Evolutionary conservation across 352 stramenopile genomes (phyloP).

Genomic region (Globisporangium camurandrum): DNA sequence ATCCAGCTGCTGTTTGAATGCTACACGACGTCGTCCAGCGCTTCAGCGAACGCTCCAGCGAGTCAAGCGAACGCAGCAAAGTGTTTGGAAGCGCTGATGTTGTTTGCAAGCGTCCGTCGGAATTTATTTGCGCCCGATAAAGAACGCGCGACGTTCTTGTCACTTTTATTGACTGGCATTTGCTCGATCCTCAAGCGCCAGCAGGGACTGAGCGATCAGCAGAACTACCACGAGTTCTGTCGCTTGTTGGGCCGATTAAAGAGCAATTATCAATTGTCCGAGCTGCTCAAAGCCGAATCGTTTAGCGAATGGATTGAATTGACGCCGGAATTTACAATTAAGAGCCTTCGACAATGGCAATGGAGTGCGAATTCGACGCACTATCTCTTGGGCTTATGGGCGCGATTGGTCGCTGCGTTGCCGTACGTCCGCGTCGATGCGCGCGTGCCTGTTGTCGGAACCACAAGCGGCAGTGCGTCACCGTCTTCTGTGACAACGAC

Average conservation of each 20-base stretch:
- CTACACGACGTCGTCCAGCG: no score
- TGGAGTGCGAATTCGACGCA: conserved; percentile 93
- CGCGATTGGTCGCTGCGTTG: conserved; percentile 91
- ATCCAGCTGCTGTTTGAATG: conserved; percentile 96
- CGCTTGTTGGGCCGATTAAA: conserved; percentile 95
- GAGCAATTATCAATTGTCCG: conserved; percentile 97
- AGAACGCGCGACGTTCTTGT: conserved; percentile 91
- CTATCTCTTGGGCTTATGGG: conserved; percentile 96
- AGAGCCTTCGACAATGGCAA: conserved; percentile 95
- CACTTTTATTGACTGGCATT: conserved; percentile 91
- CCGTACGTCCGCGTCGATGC: conserved; percentile 91
- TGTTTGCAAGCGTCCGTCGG: conserved; percentile 92
- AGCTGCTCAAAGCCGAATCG: conserved; percentile 94
- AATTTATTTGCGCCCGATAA: conserved; percentile 97
- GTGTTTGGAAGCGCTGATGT: conserved; percentile 95
- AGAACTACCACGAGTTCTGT: conserved; percentile 99
- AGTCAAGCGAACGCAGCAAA: conserved; percentile 91
- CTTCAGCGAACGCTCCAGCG: conserved; percentile 89
- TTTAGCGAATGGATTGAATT: conserved; percentile 98
- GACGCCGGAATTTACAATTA: conserved; percentile 94
- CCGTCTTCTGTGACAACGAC: no score
- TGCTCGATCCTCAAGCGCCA: conserved; percentile 92
- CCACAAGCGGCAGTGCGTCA: conserved; percentile 47
- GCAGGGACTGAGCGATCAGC: conserved; percentile 95
- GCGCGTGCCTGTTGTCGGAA: no score